Evolutionary conservation across 768 basidiomycete genomes (phyloP), one percentile per base, ranked within the genome.

Genomic region (Lentinula aciculospora): DNA sequence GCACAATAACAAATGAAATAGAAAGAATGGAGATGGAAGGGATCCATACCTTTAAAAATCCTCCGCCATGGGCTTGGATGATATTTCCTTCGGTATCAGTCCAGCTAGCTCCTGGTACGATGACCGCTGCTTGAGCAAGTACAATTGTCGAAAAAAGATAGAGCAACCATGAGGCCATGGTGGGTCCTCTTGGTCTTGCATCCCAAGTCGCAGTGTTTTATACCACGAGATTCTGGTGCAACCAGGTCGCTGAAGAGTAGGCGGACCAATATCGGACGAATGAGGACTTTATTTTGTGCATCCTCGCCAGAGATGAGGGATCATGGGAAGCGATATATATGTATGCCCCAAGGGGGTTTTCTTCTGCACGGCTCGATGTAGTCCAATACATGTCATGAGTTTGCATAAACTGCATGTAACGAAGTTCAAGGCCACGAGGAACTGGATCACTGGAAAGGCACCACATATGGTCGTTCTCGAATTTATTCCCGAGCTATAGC

Each of bases 31-130:
- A 8, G 48, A 47, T 47, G 19, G 8, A 4, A 39, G 10, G 31
- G 28, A 54, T 15, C 40, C 62, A 17, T 53, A 81, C 83, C 70
- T 82, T 83, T 23, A 85, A 55, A 51, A 85, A 73, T 1, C 83
- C 83, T 8, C 76, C 82, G 10, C 84, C 83, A 65, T 86, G 84
- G 4, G 82, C 84, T 63, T 86, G 84, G 7, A 86, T 86, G 15
- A 74, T 69, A 64, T 80, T 83, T 3, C 84, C 84, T 59, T 73
- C 76, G 9, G 82, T 84, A 63, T 86, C 84, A 6, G 75, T 79
- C 84, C 84, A 85, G 5, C 76, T 73, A 7, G 84, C 83, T 12
- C 84, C 84, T 9, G 83, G 78, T 9, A 85, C 83, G 57, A 86
- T 82, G 54, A 81, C 76, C 9, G 72, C 70, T 32, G 75, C 71